Conservation (phyloP, 2,329 filamentous ascomycete genomes). For the Sphaerulina musiva region DNA sequence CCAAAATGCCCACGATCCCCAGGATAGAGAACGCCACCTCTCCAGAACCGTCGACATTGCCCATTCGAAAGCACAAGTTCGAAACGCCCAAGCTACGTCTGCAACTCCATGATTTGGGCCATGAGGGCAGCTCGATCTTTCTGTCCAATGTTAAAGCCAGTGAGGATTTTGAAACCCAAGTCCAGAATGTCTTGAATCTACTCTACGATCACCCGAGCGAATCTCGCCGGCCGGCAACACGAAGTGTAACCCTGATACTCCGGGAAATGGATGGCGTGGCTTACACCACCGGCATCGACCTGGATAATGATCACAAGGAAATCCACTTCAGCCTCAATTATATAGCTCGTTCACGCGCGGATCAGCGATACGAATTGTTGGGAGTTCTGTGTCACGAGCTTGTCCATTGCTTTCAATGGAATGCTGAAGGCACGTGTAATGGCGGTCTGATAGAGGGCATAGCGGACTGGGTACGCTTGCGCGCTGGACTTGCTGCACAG, state of each 20-base stretch:
- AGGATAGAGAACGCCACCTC: slow-evolving; percentile 15
- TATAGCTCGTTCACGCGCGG: slow-evolving; percentile 43
- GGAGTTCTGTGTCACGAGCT: slow-evolving; percentile 89
- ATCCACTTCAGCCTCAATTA: slow-evolving; percentile 81
- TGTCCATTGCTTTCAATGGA: slow-evolving; percentile 89
- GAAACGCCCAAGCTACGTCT: slow-evolving; percentile 44
- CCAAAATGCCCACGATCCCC: slow-evolving; percentile 13
- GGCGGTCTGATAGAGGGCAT: slow-evolving; percentile 84
- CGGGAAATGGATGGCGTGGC: slow-evolving; percentile 77
- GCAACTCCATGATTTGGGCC: slow-evolving; percentile 45
- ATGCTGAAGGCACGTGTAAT: slow-evolving; percentile 50
- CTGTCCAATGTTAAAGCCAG: slow-evolving; percentile 59
- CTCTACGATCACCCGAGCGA: slow-evolving; percentile 54
- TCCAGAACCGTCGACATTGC: slow-evolving; percentile 13
- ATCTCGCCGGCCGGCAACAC: slow-evolving; percentile 53
- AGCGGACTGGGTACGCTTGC: slow-evolving; percentile 84
- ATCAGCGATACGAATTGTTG: slow-evolving; percentile 54
- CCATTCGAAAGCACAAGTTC: slow-evolving; percentile 29
- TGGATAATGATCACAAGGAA: slow-evolving; percentile 84
- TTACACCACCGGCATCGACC: slow-evolving; percentile 73
- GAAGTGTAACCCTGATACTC: slow-evolving; percentile 78
- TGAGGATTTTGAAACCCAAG: slow-evolving; percentile 54
- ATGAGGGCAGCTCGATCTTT: slow-evolving; percentile 59
- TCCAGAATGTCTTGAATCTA: slow-evolving; percentile 61
- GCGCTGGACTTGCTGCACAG: slow-evolving; percentile 64